Conservation (phyloP, 257 asterid species). For the Anisodus acutangulus region DNA sequence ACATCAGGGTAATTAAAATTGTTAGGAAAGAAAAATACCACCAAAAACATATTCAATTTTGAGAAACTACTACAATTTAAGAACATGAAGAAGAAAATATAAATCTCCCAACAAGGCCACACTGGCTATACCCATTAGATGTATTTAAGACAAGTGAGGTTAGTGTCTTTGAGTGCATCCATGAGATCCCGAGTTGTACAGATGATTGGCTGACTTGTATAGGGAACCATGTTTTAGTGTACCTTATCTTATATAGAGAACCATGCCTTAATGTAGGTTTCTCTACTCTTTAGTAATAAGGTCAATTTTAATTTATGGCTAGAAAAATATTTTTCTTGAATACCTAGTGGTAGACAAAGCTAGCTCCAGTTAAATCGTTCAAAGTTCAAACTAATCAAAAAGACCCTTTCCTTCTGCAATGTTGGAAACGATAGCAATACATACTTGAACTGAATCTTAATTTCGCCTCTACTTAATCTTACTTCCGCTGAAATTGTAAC, state of each 20-base stretch:
- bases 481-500: background rate
- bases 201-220: too few species aligned
- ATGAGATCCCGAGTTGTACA: too few species aligned
- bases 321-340: too few species aligned
- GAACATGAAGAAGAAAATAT: background rate
- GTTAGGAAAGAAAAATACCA: background rate
- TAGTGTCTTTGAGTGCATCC: too few species aligned
- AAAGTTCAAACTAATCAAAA: background rate
- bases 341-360: background rate
- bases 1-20: background rate
- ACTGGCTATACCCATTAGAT: background rate
- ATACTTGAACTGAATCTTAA: background rate
- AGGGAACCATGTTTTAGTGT: too few species aligned
- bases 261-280: too few species aligned
- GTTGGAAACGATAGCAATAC: background rate
- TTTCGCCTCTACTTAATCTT: background rate
- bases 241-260: too few species aligned
- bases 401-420: background rate
- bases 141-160: background rate
- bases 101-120: background rate
- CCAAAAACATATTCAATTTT: too few species aligned
- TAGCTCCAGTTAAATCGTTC: background rate
- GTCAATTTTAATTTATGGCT: background rate
- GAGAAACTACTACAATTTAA: background rate
- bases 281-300: too few species aligned